Evolutionary conservation across 2,329 filamentous ascomycete genomes (phyloP).

Genomic region (Clonostachys rosea): DNA sequence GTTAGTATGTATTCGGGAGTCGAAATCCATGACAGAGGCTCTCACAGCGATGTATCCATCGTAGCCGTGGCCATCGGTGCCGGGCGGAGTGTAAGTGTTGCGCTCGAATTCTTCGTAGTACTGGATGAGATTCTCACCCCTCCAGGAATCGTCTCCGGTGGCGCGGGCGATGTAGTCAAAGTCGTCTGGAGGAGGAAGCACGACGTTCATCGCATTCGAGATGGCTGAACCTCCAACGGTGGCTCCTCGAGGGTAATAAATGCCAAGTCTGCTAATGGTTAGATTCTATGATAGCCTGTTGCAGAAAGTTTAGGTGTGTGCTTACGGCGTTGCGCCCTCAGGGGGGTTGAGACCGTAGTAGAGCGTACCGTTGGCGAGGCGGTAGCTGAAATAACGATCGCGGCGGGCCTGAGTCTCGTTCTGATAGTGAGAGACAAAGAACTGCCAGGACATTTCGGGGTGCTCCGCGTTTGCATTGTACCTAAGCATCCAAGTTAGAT

Average conservation of each 20-base stretch:
- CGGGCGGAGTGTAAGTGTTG: constrained; percentile 13
- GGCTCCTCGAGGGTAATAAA: constrained; percentile 37
- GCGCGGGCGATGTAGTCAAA: constrained; percentile 14
- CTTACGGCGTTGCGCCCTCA: constrained; percentile 3
- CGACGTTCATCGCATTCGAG: constrained; percentile 28
- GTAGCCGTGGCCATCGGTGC: constrained; percentile 14
- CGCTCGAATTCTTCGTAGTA: constrained; percentile 14
- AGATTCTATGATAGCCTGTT: no score
- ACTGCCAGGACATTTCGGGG: constrained; percentile 40
- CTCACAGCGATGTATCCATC: constrained; percentile 19
- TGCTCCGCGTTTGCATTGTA: constrained; percentile 4
- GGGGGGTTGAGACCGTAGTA: constrained; percentile 2
- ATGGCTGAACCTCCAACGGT: constrained; percentile 33
- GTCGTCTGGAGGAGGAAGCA: constrained; percentile 28
- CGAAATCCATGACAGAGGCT: not conserved
- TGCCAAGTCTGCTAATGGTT: constrained; percentile 19
- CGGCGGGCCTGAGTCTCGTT: constrained; percentile 17
- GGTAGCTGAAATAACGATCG: not conserved
- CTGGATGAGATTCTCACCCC: constrained; percentile 9
- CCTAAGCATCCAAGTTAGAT: not conserved
- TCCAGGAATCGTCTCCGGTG: not conserved
- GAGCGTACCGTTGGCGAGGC: not conserved
- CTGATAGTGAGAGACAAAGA: constrained; percentile 56
- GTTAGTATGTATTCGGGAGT: not conserved
- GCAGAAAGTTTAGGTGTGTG: not conserved